Evolutionary conservation across 352 stramenopile species (phyloP).

Genomic region (Pythium volutum): DNA sequence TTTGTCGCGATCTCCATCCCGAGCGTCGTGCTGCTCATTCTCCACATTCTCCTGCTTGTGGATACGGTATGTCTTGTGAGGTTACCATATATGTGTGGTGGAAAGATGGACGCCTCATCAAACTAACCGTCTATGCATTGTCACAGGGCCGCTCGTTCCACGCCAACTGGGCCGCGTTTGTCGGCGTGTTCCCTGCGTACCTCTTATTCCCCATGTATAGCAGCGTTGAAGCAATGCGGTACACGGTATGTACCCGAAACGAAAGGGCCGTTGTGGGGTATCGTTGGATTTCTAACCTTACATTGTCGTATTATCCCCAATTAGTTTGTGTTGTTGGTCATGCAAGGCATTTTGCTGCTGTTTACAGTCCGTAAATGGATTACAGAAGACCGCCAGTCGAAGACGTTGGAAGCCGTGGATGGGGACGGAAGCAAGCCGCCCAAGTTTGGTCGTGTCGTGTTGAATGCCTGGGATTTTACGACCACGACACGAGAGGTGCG

Average conservation of each 20-base stretch:
- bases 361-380: conserved; percentile 73
- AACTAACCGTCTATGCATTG: background rate
- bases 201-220: conserved; percentile 60
- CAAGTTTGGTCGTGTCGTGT: conserved; percentile 53
- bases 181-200: conserved; percentile 47
- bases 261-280: background rate
- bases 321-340: conserved; percentile 42
- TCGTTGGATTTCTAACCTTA: too few species aligned
- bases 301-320: background rate
- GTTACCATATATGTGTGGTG: background rate
- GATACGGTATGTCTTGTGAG: conserved; percentile 24
- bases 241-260: conserved; percentile 33
- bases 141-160: background rate
- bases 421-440: conserved; percentile 38
- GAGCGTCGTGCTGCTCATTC: conserved; percentile 44
- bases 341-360: conserved; percentile 49
- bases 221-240: conserved; percentile 45
- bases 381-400: conserved; percentile 57
- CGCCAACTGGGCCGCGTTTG: conserved; percentile 30
- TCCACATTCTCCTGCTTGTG: conserved; percentile 43
- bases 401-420: conserved; percentile 52
- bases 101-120: background rate
- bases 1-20: conserved; percentile 57
- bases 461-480: conserved; percentile 79
- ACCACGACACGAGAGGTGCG: conserved; percentile 39